Evolutionary conservation across 495 filamentous ascomycete species (phyloP).

Genomic region (Neurospora sp.): DNA sequence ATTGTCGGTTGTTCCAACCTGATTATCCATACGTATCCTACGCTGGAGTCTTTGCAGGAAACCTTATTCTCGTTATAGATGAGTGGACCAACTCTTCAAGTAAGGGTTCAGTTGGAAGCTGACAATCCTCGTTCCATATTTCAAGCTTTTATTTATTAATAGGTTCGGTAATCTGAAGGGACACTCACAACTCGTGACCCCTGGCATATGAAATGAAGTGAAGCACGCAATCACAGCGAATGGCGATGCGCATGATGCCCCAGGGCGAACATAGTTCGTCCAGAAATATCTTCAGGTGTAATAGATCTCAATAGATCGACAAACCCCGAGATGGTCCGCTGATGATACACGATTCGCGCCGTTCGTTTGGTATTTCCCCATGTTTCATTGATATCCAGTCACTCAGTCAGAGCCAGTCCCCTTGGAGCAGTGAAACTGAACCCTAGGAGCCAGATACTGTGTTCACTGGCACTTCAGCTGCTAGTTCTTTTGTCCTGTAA

Average conservation of each 20-base stretch:
- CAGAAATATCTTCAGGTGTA: background rate
- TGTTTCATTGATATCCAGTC: background rate
- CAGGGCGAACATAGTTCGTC: background rate
- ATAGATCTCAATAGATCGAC: background rate
- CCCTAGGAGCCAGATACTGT: background rate
- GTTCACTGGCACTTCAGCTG: background rate
- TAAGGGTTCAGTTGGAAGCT: background rate
- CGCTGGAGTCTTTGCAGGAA: background rate
- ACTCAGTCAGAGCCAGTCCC: background rate
- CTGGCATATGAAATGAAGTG: background rate
- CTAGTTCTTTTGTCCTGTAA: background rate
- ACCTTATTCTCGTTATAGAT: background rate
- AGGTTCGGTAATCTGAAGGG: background rate
- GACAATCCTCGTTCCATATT: background rate
- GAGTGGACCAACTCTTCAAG: background rate
- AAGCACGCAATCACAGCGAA: background rate
- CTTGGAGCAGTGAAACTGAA: background rate
- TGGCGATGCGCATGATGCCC: background rate
- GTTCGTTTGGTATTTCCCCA: background rate
- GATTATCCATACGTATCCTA: background rate
- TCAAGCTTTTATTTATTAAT: background rate
- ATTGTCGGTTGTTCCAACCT: background rate
- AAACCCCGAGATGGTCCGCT: background rate
- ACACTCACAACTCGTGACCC: background rate
- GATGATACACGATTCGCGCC: background rate